Conservation (phyloP, 2,329 filamentous ascomycete species). For the Boeremia lycopersici region DNA sequence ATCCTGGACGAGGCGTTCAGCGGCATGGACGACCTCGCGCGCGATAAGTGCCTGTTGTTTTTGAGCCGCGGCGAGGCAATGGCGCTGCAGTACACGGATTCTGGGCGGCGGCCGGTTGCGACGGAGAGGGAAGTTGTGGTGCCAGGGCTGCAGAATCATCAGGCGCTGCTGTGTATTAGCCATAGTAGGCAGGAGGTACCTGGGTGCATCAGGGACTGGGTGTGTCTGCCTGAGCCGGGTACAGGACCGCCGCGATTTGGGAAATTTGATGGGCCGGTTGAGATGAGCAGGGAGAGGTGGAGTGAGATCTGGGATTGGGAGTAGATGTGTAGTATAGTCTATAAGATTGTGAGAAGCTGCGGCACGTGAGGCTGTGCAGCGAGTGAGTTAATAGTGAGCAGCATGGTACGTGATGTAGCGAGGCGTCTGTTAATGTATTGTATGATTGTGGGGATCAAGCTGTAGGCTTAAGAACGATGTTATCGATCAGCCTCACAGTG, state of each 20-base stretch:
- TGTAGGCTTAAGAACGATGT: conserved; percentile 67
- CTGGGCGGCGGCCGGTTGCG: conserved; percentile 42
- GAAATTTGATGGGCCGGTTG: conserved; percentile 65
- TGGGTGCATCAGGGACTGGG: conserved; percentile 79
- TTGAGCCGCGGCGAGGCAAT: conserved; percentile 60
- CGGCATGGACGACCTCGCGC: conserved; percentile 61
- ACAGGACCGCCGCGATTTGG: conserved; percentile 70
- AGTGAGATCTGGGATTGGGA: conserved; percentile 56
- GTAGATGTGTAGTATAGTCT: no score
- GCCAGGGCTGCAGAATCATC: conserved; percentile 67
- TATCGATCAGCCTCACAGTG: conserved; percentile 88
- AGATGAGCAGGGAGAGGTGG: conserved; percentile 65
- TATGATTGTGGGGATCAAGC: no score
- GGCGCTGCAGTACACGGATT: conserved; percentile 42
- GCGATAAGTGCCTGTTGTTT: conserved; percentile 88
- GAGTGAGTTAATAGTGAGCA: no score
- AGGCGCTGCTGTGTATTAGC: conserved; percentile 90
- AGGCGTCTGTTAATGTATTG: no score
- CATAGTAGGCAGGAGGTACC: conserved; percentile 92
- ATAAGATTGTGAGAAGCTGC: no score
- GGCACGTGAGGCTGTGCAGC: no score
- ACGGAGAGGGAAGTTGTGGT: conserved; percentile 61
- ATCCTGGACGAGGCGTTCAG: conserved; percentile 60
- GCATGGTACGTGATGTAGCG: no score
- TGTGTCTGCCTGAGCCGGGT: conserved; percentile 81